phyloP scores from a whole-genome alignment of 352 stramenopile genomes.

The Phytopythium oedochilum region DNA sequence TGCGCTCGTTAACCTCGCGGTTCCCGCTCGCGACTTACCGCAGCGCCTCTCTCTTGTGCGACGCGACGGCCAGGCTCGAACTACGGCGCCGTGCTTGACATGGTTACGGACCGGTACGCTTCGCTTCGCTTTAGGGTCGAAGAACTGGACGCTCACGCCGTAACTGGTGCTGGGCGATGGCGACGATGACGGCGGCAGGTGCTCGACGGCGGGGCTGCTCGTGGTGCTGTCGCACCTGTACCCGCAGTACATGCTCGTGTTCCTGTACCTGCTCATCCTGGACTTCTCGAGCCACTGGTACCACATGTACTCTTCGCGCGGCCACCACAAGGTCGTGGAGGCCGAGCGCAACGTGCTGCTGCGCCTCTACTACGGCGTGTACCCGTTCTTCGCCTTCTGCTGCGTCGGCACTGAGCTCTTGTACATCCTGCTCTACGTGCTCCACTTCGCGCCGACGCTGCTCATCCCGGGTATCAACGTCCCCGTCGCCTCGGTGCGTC shows the following conservation, averaged over 20 bases:
- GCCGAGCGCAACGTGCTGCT: slow-evolving; percentile 93
- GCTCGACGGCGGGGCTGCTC: slow-evolving; percentile 94
- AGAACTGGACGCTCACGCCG: not conserved
- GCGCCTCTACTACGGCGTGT: slow-evolving; percentile 91
- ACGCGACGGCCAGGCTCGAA: slow-evolving; percentile 55
- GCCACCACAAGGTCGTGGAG: slow-evolving; percentile 95
- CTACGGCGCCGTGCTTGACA: slow-evolving; percentile 96
- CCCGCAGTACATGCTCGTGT: slow-evolving; percentile 67
- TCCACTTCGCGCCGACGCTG: slow-evolving; percentile 72
- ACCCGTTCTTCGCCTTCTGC: slow-evolving; percentile 92
- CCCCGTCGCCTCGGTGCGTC: slow-evolving; percentile 46
- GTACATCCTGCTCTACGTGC: slow-evolving; percentile 90
- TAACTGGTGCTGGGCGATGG: not conserved
- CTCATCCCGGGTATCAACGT: slow-evolving; percentile 52
- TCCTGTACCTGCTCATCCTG: slow-evolving; percentile 91
- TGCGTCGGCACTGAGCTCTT: slow-evolving; percentile 91
- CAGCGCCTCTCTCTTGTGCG: not conserved
- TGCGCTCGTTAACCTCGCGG: not conserved
- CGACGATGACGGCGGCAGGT: too few species aligned
- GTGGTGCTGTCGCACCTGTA: slow-evolving; percentile 94
- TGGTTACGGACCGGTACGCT: slow-evolving; percentile 94
- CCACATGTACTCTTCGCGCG: slow-evolving; percentile 95
- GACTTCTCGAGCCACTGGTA: slow-evolving; percentile 98
- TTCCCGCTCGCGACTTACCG: not conserved
- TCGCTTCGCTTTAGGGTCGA: not conserved